Evolutionary conservation across 106 monocot species (phyloP).

Genomic region (Phalaenopsis equestris): DNA sequence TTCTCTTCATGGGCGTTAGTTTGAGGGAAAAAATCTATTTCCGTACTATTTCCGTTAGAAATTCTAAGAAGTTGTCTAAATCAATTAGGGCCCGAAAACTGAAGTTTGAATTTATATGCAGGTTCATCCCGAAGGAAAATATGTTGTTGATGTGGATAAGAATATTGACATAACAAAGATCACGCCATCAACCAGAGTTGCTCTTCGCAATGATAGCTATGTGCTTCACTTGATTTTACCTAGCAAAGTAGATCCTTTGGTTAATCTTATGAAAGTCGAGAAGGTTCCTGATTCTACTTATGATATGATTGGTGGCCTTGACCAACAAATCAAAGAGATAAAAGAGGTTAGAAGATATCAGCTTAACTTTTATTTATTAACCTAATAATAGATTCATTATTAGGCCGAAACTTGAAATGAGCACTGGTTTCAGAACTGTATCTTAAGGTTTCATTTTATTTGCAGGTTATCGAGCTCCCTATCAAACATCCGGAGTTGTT

Average conservation of each 20-base stretch:
- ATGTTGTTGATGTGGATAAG: slow-evolving; percentile 96
- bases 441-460: neutral
- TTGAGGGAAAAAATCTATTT: neutral
- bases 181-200: slow-evolving; percentile 93
- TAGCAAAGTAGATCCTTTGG: slow-evolving; percentile 95
- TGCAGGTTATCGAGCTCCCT: slow-evolving; percentile 97
- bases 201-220: slow-evolving; percentile 97
- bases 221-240: slow-evolving; percentile 88
- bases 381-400: neutral
- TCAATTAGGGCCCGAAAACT: neutral
- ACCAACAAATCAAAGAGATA: slow-evolving; percentile 98
- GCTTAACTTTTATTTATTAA: neutral
- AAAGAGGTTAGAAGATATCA: slow-evolving; percentile 60
- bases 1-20: neutral
- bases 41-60: neutral
- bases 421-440: neutral
- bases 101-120: slow-evolving; percentile 18
- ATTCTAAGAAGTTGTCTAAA: neutral
- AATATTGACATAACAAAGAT: slow-evolving; percentile 98
- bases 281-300: slow-evolving; percentile 99
- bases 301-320: slow-evolving; percentile 98
- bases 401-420: too few relatives aligned
- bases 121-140: slow-evolving; percentile 99
- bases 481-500: slow-evolving; percentile 98
- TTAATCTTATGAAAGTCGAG: slow-evolving; percentile 98